Percentiles rank a stretch among this genome's conserved stretches.
phyloP scores from a whole-genome alignment of 2,329 filamentous ascomycete species.

The Trichoderma simmonsii region DNA sequence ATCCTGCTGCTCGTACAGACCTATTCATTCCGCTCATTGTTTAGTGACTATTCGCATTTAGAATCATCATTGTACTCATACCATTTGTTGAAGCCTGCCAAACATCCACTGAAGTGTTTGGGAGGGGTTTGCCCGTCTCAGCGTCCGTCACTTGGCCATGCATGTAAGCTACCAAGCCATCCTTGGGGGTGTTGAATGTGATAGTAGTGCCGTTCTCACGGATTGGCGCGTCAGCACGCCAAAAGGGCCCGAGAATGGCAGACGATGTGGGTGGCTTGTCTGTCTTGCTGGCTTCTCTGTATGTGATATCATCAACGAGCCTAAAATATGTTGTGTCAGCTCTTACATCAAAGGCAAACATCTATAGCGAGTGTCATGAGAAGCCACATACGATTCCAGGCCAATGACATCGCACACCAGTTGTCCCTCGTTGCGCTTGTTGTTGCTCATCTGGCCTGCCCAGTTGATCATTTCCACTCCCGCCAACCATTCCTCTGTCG shows the following conservation, averaged over 20 bases:
- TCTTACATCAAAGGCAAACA: neutral
- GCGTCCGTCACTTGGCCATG: conserved; percentile 58
- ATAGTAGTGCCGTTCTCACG: conserved; percentile 69
- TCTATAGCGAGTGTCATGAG: neutral
- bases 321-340: conserved; percentile 25
- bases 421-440: conserved; percentile 70
- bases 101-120: conserved; percentile 66
- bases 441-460: conserved; percentile 66
- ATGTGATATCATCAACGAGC: conserved; percentile 78
- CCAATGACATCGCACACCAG: conserved; percentile 71
- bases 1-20: conserved; percentile 70
- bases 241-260: conserved; percentile 83
- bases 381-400: conserved; percentile 58
- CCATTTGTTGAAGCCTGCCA: conserved; percentile 78
- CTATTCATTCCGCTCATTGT: conserved; percentile 22
- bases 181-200: conserved; percentile 48
- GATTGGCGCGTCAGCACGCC: conserved; percentile 68
- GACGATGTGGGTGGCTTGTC: conserved; percentile 61
- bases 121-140: conserved; percentile 60
- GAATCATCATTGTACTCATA: conserved; percentile 23
- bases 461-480: conserved; percentile 59
- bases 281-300: conserved; percentile 49
- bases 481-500: conserved; percentile 74
- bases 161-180: conserved; percentile 57
- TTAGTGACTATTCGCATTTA: neutral